Percentiles rank a stretch among this genome's conserved stretches.
phyloP scores from a whole-genome alignment of 139 green algal species.

The Penium margaritaceum region DNA sequence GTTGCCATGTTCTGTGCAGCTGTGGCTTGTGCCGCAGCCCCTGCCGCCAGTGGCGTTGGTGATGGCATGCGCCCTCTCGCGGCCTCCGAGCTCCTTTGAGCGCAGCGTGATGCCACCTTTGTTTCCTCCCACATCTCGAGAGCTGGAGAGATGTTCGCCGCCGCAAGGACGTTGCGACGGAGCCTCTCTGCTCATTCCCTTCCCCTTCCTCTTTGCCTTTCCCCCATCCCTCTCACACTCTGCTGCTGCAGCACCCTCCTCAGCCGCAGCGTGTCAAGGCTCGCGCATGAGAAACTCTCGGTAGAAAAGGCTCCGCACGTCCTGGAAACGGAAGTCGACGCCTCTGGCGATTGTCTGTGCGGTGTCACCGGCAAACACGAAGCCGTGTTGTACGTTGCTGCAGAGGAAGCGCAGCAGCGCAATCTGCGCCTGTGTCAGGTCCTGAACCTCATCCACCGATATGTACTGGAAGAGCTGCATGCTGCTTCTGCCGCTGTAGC shows the following conservation, averaged over 20 bases:
- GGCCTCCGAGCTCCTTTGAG: background rate
- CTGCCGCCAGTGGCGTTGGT: too few relatives aligned
- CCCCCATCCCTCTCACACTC: too few relatives aligned
- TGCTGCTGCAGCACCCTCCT: background rate
- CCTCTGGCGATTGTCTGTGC: slow-evolving; percentile 72
- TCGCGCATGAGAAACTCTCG: slow-evolving; percentile 21
- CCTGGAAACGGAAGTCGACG: slow-evolving; percentile 64
- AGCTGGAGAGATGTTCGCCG: too few relatives aligned
- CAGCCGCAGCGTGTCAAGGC: background rate
- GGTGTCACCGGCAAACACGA: slow-evolving; percentile 71
- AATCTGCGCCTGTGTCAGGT: slow-evolving; percentile 73
- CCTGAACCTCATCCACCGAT: slow-evolving; percentile 76
- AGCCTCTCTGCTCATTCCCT: background rate
- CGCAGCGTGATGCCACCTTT: too few relatives aligned
- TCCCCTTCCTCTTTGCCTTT: too few relatives aligned
- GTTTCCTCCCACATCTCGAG: background rate
- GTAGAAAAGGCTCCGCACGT: slow-evolving; percentile 27
- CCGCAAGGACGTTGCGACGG: too few relatives aligned
- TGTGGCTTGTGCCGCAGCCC: too few relatives aligned
- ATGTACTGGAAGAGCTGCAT: slow-evolving; percentile 65
- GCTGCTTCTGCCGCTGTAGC: too few relatives aligned
- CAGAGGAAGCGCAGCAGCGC: slow-evolving; percentile 60
- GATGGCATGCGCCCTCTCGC: too few relatives aligned
- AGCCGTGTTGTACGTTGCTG: slow-evolving; percentile 56
- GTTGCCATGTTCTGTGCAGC: too few relatives aligned